These are phyloP conservation scores for Fusarium continuum DNA, from an alignment of 2,329 filamentous ascomycete genomes.

Conservation along the genomic window DNA sequence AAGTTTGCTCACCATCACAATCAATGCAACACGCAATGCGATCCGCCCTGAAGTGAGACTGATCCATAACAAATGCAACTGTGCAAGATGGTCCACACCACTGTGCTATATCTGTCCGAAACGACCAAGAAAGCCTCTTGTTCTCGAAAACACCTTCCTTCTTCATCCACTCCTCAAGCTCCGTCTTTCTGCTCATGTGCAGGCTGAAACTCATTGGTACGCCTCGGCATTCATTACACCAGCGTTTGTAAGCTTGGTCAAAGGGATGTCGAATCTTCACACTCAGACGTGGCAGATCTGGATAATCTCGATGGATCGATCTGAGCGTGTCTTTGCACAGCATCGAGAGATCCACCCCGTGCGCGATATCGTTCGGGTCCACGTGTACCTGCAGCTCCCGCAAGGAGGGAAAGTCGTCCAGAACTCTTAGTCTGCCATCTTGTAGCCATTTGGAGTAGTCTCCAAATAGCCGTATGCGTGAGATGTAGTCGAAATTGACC, in stretches of 20 bases:
- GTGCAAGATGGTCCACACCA: background rate
- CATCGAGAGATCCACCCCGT: background rate
- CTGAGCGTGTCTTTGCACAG: background rate
- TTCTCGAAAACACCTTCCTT: background rate
- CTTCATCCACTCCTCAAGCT: conserved; percentile 11
- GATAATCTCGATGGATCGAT: background rate
- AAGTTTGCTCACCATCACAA: background rate
- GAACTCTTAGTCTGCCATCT: background rate
- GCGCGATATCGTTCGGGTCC: background rate
- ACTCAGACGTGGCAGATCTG: background rate
- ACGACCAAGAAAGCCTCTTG: conserved; percentile 7
- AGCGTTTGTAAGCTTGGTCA: background rate
- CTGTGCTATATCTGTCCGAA: background rate
- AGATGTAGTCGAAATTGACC: conserved; percentile 3
- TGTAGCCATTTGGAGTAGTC: conserved; percentile 1
- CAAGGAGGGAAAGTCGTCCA: conserved; percentile 8
- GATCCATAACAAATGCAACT: background rate
- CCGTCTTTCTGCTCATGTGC: conserved; percentile 8
- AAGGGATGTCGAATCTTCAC: background rate
- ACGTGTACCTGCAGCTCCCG: conserved; percentile 13
- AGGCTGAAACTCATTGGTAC: conserved; percentile 2
- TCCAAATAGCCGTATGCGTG: background rate
- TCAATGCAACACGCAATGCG: background rate
- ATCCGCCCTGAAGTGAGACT: background rate
- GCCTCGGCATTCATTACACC: background rate